Base-by-base conservation (phyloP, 2,329 filamentous ascomycete species). In the Zasmidium angulare region DNA sequence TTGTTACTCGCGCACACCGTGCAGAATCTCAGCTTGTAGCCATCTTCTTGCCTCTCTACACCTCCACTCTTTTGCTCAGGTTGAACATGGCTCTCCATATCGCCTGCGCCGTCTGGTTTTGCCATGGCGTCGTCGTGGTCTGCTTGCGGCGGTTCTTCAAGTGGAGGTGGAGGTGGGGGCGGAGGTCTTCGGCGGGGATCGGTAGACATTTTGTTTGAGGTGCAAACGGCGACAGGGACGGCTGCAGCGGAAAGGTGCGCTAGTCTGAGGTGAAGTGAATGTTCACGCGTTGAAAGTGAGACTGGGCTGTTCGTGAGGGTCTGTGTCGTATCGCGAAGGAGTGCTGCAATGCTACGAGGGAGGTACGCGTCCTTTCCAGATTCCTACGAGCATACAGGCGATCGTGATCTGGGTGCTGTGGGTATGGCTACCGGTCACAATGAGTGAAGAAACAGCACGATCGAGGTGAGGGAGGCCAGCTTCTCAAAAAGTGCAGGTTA, bases 1-100 rank as follows among this genome's bases (percentile, higher is more conserved):
- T 99, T 92, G 71, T 99, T 99, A 71, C 92, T 96, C 7, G 95
- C 95, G 77, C 95, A 99, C n/a, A 99, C 93, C 2, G 95, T 98
- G 81, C 93, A 97, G 77, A 98, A 97, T 73, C 90, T 96, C 63
- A 99, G 84, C 77, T 95, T 96, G 82, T 88, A 96, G 54, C 82
- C 85, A n/a, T 79, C 79, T 23, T 55, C 50, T 55, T 50, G 47
- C 43, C 56, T 78, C 78, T 58, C 82, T 81, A 57, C 76, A 72
- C 43, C 48, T 53, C 9, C 60, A 63, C 66, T 52, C 63, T 60
- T 55, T 73, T 69, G 59, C 50, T 24, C 31, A 56, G 58, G 60
- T 67, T 62, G 40, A 59, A 59, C 53, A 46, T 47, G 56, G 19
- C 56, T 68, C 55, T 50, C 61, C 46, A 24, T 52, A 55, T 59